Evolutionary conservation across 257 asterid genomes (phyloP).

Genomic region (Sherardia arvensis): DNA sequence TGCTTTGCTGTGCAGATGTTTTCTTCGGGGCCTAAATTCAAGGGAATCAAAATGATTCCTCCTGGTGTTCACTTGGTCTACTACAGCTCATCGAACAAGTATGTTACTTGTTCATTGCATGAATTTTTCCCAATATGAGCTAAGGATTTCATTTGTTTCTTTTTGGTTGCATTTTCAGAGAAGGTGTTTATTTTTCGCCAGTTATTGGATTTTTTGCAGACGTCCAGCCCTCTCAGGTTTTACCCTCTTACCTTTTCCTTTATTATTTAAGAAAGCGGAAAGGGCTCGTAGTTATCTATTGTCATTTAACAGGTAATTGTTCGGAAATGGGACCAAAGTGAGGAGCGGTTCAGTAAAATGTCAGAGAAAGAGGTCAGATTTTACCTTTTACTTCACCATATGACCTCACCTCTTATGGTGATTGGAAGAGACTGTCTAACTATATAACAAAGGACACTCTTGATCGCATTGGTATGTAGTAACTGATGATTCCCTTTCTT

Average conservation of each 20-base stretch:
- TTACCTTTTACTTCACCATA: slow-evolving; percentile 33
- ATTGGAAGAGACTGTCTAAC: slow-evolving; percentile 75
- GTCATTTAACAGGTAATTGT: slow-evolving; percentile 50
- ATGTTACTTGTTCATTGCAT: slow-evolving; percentile 1
- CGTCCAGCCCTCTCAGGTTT: slow-evolving; percentile 59
- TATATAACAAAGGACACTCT: slow-evolving; percentile 56
- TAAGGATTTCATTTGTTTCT: neutral
- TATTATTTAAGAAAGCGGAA: neutral
- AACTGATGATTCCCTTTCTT: neutral
- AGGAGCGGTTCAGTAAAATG: slow-evolving; percentile 57
- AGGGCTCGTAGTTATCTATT: neutral
- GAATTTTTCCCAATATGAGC: neutral
- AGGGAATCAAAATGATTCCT: slow-evolving; percentile 91
- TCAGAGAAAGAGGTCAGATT: slow-evolving; percentile 67
- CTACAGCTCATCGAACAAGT: slow-evolving; percentile 73
- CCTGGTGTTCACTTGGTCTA: slow-evolving; percentile 80
- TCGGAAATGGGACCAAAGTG: slow-evolving; percentile 68
- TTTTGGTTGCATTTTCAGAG: slow-evolving; percentile 34
- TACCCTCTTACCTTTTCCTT: neutral
- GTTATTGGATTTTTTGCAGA: slow-evolving; percentile 65
- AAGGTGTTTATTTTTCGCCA: slow-evolving; percentile 70
- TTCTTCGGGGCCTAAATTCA: slow-evolving; percentile 75
- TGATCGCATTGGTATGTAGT: slow-evolving; percentile 55
- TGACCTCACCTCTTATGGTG: slow-evolving; percentile 49
- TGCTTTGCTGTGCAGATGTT: slow-evolving; percentile 43